These are phyloP conservation scores for Xylaria sp. DNA, from an alignment of 2,329 filamentous ascomycete genomes.

Conservation along the genomic window DNA sequence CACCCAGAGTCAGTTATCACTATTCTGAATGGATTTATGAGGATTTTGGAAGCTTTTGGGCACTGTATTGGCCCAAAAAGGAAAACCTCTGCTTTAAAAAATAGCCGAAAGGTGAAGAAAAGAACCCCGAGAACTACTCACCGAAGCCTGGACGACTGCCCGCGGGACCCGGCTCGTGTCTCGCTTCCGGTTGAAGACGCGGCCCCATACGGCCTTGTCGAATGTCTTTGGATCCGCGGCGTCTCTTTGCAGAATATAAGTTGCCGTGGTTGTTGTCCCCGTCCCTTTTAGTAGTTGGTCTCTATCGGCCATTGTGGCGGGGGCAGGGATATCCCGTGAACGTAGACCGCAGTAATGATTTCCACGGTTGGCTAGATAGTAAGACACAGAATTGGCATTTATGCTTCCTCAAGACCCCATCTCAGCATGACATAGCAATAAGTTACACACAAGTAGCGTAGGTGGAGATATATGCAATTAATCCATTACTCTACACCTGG, in stretches of 20 bases:
- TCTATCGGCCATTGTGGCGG: constrained; percentile 13
- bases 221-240: constrained; percentile 37
- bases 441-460: not conserved
- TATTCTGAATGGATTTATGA: too few relatives aligned
- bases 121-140: too few relatives aligned
- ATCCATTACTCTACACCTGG: not conserved
- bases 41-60: too few relatives aligned
- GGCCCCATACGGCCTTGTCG: constrained; percentile 48
- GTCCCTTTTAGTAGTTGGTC: not conserved
- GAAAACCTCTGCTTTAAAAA: too few relatives aligned
- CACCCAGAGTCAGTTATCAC: too few relatives aligned
- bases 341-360: too few relatives aligned
- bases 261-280: too few relatives aligned
- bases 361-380: not conserved
- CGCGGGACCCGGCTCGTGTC: constrained; percentile 51
- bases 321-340: too few relatives aligned
- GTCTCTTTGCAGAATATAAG: too few relatives aligned
- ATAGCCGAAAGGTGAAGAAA: too few relatives aligned
- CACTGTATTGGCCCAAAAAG: too few relatives aligned
- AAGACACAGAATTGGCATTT: not conserved
- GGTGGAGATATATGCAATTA: not conserved
- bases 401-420: not conserved
- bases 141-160: constrained; percentile 57
- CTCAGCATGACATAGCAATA: not conserved
- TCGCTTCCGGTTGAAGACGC: constrained; percentile 59